phyloP scores from a whole-genome alignment of 176 grass and related monocot genomes.

The Carex scoparia region DNA sequence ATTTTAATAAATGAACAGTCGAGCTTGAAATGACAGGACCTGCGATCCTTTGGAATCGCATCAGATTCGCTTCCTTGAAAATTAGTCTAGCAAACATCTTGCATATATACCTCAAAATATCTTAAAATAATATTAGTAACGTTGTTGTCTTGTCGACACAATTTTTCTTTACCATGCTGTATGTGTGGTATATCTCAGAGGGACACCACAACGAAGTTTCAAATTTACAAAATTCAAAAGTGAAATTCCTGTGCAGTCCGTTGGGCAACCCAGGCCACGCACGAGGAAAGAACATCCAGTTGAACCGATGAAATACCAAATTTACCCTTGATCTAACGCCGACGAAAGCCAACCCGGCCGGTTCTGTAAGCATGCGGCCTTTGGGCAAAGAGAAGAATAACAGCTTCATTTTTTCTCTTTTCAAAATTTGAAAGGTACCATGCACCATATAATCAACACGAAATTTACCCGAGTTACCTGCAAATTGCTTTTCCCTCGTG shows the following conservation, averaged over 20 bases:
- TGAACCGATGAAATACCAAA: neutral
- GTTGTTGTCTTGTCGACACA: no score
- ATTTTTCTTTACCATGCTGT: no score
- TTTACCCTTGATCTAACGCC: neutral
- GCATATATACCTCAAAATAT: neutral
- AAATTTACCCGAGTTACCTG: slow-evolving; percentile 9
- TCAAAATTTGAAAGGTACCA: neutral
- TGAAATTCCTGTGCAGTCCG: neutral
- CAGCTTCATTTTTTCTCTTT: neutral
- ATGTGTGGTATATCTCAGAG: neutral
- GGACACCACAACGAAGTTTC: neutral
- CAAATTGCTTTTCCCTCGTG: neutral
- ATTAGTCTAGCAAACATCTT: neutral
- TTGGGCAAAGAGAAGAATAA: slow-evolving; percentile 3
- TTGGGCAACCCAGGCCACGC: neutral
- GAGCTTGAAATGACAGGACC: no score
- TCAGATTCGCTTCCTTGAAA: no score
- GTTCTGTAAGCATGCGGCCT: neutral
- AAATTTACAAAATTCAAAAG: slow-evolving; percentile 16
- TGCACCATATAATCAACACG: neutral
- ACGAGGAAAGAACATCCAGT: neutral
- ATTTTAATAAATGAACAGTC: no score
- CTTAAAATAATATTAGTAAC: no score
- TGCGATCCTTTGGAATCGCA: no score
- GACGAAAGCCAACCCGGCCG: neutral